A percentile compares a stretch with the other conserved stretches of the same genome.
phyloP scores from a whole-genome alignment of 2,329 filamentous ascomycete species.

The Ophiostoma pallidulum region DNA sequence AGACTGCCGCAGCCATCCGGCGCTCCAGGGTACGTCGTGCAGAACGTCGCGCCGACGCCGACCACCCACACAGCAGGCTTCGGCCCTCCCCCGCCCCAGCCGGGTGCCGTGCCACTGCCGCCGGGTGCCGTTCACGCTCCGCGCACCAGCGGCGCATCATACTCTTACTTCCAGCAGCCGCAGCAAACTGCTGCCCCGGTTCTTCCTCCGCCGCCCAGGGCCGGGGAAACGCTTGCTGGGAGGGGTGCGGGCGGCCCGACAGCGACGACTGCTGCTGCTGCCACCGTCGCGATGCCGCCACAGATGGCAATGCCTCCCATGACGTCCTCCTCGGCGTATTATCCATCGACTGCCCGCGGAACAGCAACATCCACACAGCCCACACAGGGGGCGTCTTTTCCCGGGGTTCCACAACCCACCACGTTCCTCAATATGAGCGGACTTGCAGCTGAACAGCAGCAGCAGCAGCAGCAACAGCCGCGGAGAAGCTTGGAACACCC shows the following conservation, averaged over 20 bases:
- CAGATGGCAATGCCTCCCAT: conserved; percentile 46
- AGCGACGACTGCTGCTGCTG: conserved; percentile 8
- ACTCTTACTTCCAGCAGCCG: conserved; percentile 6
- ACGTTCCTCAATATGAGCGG: conserved; percentile 16
- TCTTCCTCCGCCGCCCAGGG: conserved; percentile 19
- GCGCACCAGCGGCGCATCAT: conserved; percentile 31
- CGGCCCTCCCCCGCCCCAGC: conserved; percentile 46
- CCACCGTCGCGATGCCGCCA: conserved; percentile 27
- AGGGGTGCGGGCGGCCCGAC: not conserved
- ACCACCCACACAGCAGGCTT: conserved; percentile 27
- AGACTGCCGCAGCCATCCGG: conserved; percentile 36
- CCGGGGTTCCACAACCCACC: conserved; percentile 16
- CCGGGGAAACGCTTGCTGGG: conserved; percentile 17
- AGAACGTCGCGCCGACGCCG: conserved; percentile 32
- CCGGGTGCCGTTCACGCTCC: conserved; percentile 17
- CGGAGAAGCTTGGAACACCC: conserved; percentile 31
- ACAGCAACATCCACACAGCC: conserved; percentile 32
- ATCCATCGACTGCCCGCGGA: conserved; percentile 32
- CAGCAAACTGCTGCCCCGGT: conserved; percentile 21
- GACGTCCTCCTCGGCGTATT: conserved; percentile 24
- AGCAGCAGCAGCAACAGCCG: not conserved
- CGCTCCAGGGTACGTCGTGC: conserved; percentile 21
- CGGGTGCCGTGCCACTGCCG: conserved; percentile 43
- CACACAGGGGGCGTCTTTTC: not conserved
- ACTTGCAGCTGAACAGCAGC: too few species aligned